Base-by-base conservation (phyloP, 148 eudicot genomes). In the Amaranthus hypochondriacus region DNA sequence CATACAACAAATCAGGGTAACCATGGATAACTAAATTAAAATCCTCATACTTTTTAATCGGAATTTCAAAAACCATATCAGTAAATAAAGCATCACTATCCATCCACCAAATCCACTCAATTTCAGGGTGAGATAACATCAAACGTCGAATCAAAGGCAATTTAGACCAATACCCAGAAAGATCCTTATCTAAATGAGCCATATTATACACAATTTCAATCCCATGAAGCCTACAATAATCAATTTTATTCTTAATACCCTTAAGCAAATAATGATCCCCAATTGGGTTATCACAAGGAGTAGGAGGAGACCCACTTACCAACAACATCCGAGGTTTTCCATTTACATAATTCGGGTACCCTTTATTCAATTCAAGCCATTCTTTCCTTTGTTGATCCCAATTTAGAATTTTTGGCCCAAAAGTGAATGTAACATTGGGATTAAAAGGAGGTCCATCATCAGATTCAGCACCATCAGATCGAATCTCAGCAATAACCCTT, bases 51-150 rank as follows among this genome's bases (percentile, higher is more conserved):
- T 84, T 93, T 3, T 69, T 28, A 7, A 81, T 15, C 1, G 98
- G 98, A 11, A 93, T 83, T 73, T 90, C 88, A 60, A 90, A 93
- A 7, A 73, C 84, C 94, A 93, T 93, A 67, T 93, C 98, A 39
- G 96, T 93, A 77, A 93, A 90, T 81, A 90, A 63, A 0, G 98
- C 98, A 78, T 93, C 98, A 73, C 98, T 93, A 67, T 92, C 97
- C 86, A 92, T 87, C 97, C 97, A 89, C 87, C 89, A 88, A 58
- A 92, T 81, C 90, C 91, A 92, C 75, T 92, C 97, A 5, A 89
- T 83, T 48, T 92, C 97, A 0, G 95, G 97, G 81, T 92, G 97
- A 2, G 92, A 84, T 75, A 90, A 60, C 97, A 90, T 85, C 52
- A 92, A 49, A 64, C 83, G 62, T 21, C 97, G 72, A n/a, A 92